These are phyloP conservation scores for Lactarius sp. DNA, from an alignment of 768 basidiomycete genomes.

Conservation along the genomic window DNA sequence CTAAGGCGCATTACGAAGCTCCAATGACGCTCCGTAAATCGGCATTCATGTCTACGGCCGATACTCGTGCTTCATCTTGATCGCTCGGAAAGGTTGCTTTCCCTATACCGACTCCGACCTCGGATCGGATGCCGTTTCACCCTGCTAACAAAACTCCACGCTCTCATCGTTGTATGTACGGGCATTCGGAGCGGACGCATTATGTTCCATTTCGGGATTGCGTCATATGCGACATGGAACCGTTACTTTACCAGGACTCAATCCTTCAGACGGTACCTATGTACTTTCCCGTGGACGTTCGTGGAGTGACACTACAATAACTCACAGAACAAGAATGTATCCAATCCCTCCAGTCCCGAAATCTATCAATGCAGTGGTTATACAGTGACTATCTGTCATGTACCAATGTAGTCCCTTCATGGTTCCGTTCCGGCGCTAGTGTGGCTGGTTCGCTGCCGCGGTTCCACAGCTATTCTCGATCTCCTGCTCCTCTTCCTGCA, in stretches of 20 bases:
- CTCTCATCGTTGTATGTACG: not conserved
- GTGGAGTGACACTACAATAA: not conserved
- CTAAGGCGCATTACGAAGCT: not conserved
- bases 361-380: not conserved
- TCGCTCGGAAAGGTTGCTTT: not conserved
- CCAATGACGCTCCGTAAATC: not conserved
- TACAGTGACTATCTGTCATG: not conserved
- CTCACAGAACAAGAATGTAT: not conserved
- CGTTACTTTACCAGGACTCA: no score
- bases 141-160: not conserved
- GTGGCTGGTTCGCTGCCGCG: conserved; percentile 13
- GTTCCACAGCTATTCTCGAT: conserved; percentile 71
- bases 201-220: not conserved
- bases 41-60: not conserved
- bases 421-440: not conserved
- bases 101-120: not conserved
- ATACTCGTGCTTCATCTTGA: not conserved
- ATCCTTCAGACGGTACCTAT: not conserved
- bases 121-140: not conserved
- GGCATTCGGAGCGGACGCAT: not conserved
- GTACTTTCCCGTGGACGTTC: not conserved
- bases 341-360: not conserved
- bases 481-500: conserved; percentile 64
- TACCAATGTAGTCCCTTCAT: not conserved
- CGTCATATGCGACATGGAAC: not conserved